Evolutionary conservation across 306 rosid species (phyloP), one percentile per base, ranked within the genome.

Genomic region (Rosa multiflora): DNA sequence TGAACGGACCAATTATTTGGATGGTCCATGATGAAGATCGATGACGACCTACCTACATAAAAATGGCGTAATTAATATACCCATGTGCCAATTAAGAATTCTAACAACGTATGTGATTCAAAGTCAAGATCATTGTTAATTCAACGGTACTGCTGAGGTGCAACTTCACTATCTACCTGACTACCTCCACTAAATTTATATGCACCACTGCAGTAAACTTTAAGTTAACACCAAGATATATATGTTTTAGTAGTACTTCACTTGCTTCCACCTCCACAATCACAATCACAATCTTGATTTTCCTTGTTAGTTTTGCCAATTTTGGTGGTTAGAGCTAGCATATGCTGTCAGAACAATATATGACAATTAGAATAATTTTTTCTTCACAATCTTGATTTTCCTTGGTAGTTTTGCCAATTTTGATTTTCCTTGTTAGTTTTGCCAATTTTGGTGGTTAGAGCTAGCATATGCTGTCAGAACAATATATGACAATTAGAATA

Each of bases 1-100:
- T 21, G 63, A 56, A n/a, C 10, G 63, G 15, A 62, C 20, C 67
- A 29, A 62, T 29, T 23, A 62, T 62, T 35, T 29, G 12, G 40
- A 62, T 62, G 67, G 67, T 62, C 67, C 67, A 62, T 62, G 67
- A 62, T 11, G 40, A 61, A 21, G 67, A 61, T 26, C 40, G 37
- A 61, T 26, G 18, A 59, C 67, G 8, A 26, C 39, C 67, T 23
- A 29, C 67, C 4, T 4, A 26, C 40, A 29, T 29, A 62, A 5
- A 61, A 10, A 29, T 26, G 15, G 17, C 4, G 67, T 61, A 62
- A 62, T 26, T 3, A 29, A 29, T 29, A 29, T 29, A 26, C 5
- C 20, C 67, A 12, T 62, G 67, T 62, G 67, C 18, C 40, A 26
- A 59, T 59, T 59, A 59, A 62, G 67, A 26, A 26, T n/a, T 61